phyloP scores from a whole-genome alignment of 1,139 yeast genomes.

The Pichia terricola region DNA sequence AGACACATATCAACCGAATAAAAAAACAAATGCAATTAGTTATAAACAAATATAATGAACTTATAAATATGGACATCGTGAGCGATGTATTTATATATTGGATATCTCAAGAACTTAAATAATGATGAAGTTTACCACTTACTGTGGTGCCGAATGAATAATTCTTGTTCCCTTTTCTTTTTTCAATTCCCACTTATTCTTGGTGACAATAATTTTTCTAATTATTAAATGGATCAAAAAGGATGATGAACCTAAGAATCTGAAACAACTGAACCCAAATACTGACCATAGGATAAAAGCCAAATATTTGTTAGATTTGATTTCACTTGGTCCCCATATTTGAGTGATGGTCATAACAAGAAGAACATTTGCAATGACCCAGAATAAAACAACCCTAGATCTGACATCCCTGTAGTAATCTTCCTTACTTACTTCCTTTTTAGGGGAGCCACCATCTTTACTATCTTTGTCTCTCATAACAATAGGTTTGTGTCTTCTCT shows the following conservation, averaged over 20 bases:
- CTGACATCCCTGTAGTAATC: constrained; percentile 93
- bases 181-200: constrained; percentile 24
- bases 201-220: constrained; percentile 23
- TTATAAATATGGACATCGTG: no score
- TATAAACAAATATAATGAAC: no score
- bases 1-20: no score
- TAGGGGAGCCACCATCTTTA: constrained; percentile 35
- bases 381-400: constrained; percentile 83
- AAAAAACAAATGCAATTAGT: no score
- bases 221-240: constrained; percentile 43
- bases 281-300: constrained; percentile 86
- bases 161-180: constrained; percentile 7
- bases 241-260: constrained; percentile 69
- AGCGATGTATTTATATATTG: no score
- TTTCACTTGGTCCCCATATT: constrained; percentile 56
- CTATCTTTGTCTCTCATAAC: constrained; percentile 46
- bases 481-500: constrained; percentile 47
- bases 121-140: no score
- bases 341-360: constrained; percentile 82
- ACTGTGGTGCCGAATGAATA: background rate
- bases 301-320: constrained; percentile 64
- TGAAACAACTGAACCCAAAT: constrained; percentile 66
- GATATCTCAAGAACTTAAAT: no score
- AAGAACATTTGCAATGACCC: constrained; percentile 78
- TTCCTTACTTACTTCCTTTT: constrained; percentile 44